Evolutionary conservation across 441 rosid genomes (phyloP).

Genomic region (Metrosideros polymorpha): DNA sequence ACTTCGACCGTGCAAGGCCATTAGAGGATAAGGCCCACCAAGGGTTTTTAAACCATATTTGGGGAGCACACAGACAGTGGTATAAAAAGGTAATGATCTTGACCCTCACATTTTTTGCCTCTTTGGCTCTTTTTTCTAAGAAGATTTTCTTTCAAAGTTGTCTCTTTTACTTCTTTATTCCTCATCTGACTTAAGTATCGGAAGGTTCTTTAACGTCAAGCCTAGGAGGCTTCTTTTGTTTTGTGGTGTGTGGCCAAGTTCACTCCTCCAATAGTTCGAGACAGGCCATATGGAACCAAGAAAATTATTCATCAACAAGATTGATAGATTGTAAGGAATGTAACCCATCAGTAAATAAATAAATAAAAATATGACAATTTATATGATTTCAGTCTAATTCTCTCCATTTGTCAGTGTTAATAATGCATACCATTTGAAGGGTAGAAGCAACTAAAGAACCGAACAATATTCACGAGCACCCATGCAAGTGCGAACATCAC

Average conservation of each 20-base stretch:
- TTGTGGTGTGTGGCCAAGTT: neutral
- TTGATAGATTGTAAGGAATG: neutral
- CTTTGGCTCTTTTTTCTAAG: neutral
- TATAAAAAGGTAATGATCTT: neutral
- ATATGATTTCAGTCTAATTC: neutral
- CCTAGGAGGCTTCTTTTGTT: neutral
- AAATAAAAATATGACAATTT: neutral
- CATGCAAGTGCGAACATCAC: neutral
- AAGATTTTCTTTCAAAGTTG: neutral
- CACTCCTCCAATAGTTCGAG: neutral
- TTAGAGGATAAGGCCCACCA: neutral
- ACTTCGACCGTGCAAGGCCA: neutral
- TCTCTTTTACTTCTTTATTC: neutral
- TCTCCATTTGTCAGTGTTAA: neutral
- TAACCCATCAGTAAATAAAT: neutral
- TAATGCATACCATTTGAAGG: neutral
- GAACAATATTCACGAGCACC: neutral
- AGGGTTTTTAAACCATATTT: neutral
- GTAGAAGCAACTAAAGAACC: neutral
- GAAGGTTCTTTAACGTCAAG: neutral
- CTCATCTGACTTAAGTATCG: neutral
- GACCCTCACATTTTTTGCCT: neutral
- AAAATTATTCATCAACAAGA: neutral
- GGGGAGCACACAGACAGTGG: neutral
- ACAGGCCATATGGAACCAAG: too few relatives aligned